Evolutionary conservation across 805 yeast species (phyloP), one percentile per base, ranked within the genome.

Genomic region (Candida pseudofarinosa): DNA sequence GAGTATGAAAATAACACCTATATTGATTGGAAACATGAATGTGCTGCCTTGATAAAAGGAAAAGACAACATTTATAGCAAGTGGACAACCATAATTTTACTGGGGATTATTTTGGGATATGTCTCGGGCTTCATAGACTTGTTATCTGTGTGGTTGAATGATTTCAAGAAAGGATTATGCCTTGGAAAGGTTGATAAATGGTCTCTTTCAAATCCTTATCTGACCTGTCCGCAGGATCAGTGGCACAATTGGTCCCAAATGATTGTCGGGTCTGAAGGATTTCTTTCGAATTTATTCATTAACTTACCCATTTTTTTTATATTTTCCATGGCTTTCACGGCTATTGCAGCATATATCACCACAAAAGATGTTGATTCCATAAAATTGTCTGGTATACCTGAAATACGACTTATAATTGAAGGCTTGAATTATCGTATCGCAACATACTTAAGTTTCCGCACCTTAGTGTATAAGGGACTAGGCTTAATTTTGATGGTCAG

Each of bases 401-500:
- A 87, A 52, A 74, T 84, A 38, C 83, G 83, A 53, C 69, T 82
- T 33, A 76, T 84, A 15, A 69, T 86, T 8, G 76, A 81, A 3
- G 96, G 96, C 1, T 69, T 78, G 49, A 72, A 77, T 19, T 71
- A 82, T 43, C 44, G 58, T 26, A 41, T 67, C 19, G 59, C 67
- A 6, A 69, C 66, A 4, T 80, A 83, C 49, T 60, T 88, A 40
- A 76, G 80, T 5, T 42, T 70, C 8, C 59, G 61, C 26, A 73
- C 85, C 3, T 62, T 87, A n/a, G 17, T 77, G 2, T 67, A 69
- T 41, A 87, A 87, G 55, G 65, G 77, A 3, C 34, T 69, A 1
- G 85, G 89, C 2, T 63, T 87, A 38, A 65, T 80, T 4, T 62
- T 85, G 37, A 82, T 83, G 13, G 82, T 85, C 3, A 81, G 89